Conservation (phyloP, 768 basidiomycete species). For the Termitomyces bulborhizus region DNA sequence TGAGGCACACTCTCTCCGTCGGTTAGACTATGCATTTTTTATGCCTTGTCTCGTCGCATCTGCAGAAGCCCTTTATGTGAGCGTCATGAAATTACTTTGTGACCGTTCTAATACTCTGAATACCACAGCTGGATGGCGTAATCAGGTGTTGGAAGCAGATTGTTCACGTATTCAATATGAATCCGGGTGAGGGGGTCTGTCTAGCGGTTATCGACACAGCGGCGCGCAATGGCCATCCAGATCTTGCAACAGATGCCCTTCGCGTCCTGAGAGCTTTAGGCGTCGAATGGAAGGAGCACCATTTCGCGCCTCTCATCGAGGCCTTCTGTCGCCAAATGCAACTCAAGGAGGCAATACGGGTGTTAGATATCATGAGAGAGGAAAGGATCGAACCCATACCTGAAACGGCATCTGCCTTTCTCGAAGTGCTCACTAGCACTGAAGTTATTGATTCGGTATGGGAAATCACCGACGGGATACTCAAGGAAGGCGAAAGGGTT, state of each 20-base stretch:
- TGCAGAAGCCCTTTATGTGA: conserved; percentile 61
- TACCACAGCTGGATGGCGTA: conserved; percentile 59
- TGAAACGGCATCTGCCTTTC: conserved; percentile 48
- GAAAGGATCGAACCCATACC: conserved; percentile 41
- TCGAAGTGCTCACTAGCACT: conserved; percentile 36
- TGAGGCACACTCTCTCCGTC: conserved; percentile 48
- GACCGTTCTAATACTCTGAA: conserved; percentile 1
- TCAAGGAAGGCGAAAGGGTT: conserved; percentile 42
- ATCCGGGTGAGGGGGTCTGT: conserved; percentile 73
- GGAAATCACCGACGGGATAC: conserved; percentile 56
- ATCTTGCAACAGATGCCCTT: conserved; percentile 62
- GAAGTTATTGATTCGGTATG: conserved; percentile 61
- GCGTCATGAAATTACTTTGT: conserved; percentile 19
- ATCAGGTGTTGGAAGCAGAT: conserved; percentile 54
- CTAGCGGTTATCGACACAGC: conserved; percentile 66
- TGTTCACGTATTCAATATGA: conserved; percentile 42
- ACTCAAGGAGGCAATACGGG: conserved; percentile 56
- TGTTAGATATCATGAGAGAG: conserved; percentile 54
- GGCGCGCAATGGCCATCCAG: conserved; percentile 64
- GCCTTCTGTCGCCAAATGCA: conserved; percentile 55
- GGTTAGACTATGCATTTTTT: conserved; percentile 54
- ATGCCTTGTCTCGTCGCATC: conserved; percentile 58
- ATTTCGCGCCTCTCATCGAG: conserved; percentile 74
- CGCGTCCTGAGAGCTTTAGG: conserved; percentile 44
- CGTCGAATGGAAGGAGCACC: conserved; percentile 56